phyloP scores from a whole-genome alignment of 208 protist species.

The Acanthamoeba royreba region DNA sequence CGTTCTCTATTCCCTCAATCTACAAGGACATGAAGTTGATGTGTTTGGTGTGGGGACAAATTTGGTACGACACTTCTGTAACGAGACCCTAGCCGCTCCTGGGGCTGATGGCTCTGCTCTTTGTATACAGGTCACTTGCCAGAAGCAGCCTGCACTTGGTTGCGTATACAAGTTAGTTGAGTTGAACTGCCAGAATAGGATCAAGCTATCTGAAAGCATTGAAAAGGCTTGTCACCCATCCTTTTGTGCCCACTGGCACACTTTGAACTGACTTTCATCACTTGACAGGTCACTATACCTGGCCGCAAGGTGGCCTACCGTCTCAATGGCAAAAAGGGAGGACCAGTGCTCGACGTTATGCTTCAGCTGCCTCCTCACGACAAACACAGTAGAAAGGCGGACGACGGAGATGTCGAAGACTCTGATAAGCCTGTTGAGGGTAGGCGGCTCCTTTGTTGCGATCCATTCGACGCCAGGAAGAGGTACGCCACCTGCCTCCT shows the following conservation, averaged over 20 bases:
- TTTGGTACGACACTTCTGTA: conserved; percentile 68
- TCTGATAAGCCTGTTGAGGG: background rate
- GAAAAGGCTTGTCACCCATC: background rate
- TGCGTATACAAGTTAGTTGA: conserved; percentile 91
- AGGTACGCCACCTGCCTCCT: background rate
- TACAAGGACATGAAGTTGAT: conserved; percentile 78
- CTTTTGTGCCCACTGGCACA: too few species aligned
- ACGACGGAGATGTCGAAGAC: background rate
- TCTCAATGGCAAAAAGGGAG: background rate
- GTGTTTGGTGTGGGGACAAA: conserved; percentile 90
- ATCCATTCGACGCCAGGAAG: background rate
- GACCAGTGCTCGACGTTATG: background rate
- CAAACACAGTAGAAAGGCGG: background rate
- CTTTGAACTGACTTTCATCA: background rate
- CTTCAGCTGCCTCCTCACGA: background rate
- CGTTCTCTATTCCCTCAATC: conserved; percentile 71
- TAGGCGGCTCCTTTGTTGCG: background rate
- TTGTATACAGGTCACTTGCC: conserved; percentile 72
- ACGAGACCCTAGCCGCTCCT: background rate
- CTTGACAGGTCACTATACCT: background rate
- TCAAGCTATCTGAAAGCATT: conserved; percentile 82
- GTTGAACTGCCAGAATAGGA: conserved; percentile 79
- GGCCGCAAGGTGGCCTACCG: conserved; percentile 2
- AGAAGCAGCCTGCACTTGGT: conserved; percentile 86
- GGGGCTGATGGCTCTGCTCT: background rate